These are phyloP conservation scores for Nemania sp. DNA, from an alignment of 2,329 filamentous ascomycete species.

Conservation along the genomic window DNA sequence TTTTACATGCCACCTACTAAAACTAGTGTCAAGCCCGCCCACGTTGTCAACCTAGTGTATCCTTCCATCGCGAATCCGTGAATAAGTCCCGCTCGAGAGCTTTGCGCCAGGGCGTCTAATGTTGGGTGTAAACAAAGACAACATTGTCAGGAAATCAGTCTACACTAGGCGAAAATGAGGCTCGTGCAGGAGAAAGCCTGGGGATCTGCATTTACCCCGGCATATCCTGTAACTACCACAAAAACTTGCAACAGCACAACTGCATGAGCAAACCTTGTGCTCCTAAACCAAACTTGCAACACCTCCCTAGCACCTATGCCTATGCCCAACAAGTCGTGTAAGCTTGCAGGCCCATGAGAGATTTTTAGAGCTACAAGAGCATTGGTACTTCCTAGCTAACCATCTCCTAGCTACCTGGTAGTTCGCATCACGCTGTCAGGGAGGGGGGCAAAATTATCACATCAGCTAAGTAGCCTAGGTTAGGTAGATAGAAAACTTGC, in stretches of 20 bases:
- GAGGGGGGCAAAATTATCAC: too few relatives aligned
- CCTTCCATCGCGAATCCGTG: constrained; percentile 34
- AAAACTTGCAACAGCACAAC: neutral
- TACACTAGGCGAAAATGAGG: constrained; percentile 29
- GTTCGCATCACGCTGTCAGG: constrained; percentile 8
- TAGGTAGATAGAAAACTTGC: too few relatives aligned
- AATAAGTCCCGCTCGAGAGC: constrained; percentile 2
- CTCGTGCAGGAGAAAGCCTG: constrained; percentile 21
- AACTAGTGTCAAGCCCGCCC: constrained; percentile 30
- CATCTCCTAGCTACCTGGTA: neutral
- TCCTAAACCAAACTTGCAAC: too few relatives aligned
- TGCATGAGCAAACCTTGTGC: neutral
- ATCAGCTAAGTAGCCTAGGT: too few relatives aligned
- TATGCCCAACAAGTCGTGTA: too few relatives aligned
- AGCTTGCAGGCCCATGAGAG: neutral
- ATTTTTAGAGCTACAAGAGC: neutral
- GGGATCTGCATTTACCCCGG: constrained; percentile 25
- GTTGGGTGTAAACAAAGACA: constrained; percentile 3
- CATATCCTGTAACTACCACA: neutral
- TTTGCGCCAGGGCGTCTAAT: constrained; percentile 3
- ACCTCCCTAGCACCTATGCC: too few relatives aligned
- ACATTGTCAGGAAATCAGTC: neutral
- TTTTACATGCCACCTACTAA: constrained; percentile 33
- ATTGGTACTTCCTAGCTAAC: neutral
- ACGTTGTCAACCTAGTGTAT: constrained; percentile 24